A percentile compares a stretch with the other conserved stretches of the same genome.
Evolutionary conservation across 2,329 filamentous ascomycete genomes (phyloP).

Genomic region (Alternaria sp.): DNA sequence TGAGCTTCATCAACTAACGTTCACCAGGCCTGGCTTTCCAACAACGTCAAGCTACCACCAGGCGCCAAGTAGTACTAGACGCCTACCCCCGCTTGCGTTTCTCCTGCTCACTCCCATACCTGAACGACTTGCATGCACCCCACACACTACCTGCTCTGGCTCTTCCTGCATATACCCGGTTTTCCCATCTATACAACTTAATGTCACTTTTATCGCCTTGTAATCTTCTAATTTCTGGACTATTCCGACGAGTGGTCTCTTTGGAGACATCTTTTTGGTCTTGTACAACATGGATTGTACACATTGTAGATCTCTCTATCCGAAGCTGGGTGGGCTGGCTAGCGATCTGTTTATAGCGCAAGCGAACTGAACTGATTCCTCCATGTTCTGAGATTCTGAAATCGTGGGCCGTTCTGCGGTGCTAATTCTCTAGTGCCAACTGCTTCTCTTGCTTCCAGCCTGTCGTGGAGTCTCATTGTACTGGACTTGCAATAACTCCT

Average conservation of each 20-base stretch:
- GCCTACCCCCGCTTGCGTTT: not conserved
- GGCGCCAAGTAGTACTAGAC: slow-evolving; percentile 43
- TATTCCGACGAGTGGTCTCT: not conserved
- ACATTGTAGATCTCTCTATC: not conserved
- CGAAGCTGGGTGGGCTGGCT: not conserved
- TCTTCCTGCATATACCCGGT: slow-evolving; percentile 52
- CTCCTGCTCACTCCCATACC: slow-evolving; percentile 26
- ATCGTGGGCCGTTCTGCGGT: not conserved
- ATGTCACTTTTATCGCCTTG: slow-evolving; percentile 11
- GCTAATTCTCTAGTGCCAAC: not conserved
- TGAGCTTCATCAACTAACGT: not conserved
- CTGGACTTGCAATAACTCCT: too few relatives aligned
- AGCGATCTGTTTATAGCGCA: not conserved
- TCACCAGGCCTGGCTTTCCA: slow-evolving; percentile 58
- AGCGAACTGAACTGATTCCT: not conserved
- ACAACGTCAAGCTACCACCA: slow-evolving; percentile 59
- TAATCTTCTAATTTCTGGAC: slow-evolving; percentile 12
- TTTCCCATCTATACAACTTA: slow-evolving; percentile 27
- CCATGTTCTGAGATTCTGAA: not conserved
- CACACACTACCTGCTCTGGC: slow-evolving; percentile 23
- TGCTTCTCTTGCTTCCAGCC: not conserved
- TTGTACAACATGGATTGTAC: not conserved
- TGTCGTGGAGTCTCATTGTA: not conserved
- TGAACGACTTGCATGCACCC: slow-evolving; percentile 48
- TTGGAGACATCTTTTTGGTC: not conserved